Base-by-base conservation (phyloP, 306 rosid genomes). In the Neltuma alba region DNA sequence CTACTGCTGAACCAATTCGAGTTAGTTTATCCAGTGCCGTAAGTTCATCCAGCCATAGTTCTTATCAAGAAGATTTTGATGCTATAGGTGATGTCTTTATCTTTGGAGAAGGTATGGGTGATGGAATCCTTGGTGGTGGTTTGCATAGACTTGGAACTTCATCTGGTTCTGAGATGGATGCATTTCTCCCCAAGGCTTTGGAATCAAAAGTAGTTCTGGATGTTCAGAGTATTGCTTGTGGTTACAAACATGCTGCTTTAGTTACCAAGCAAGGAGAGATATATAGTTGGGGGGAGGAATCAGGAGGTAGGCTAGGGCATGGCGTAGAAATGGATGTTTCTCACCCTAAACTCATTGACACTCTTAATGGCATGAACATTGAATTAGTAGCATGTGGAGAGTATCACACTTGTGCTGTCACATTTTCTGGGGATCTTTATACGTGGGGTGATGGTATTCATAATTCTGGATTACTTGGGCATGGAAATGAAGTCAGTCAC, bases 251-350 rank as follows among this genome's bases (percentile, higher is more conserved):
- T 80, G 97, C 97, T 80, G 91, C 88, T 82, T 74, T 95, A 72
- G 89, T 91, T 81, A 89, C 98, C 66, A 92, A 84, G 82, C 99
- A 91, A 76, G 99, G 98, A 79, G 98, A 95, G 88, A 80, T 91
- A 74, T 95, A 86, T 81, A 95, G 99, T 69, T 95, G 98, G 99
- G 99, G 99, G 70, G 95, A 95, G 88, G 99, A 91, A 80, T 85
- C 86, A 48, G 98, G 98, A 75, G 99, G 99, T 72, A 90, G 99
- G 89, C 98, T 95, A 85, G 99, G 99, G 48, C 99, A 95, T 41
- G 98, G 99, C 62, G 86, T 88, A 68, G 92, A 91, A 68, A 80
- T 84, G 42, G 97, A 95, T 84, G 89, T 89, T 84, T 83, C 88
- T 82, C 97, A 89, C 80, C 99, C 99, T 80, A 92, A 95, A 85